Evolutionary conservation across 805 yeast species (phyloP).

Genomic region (Yamadazyma takamatsuzukensis): DNA sequence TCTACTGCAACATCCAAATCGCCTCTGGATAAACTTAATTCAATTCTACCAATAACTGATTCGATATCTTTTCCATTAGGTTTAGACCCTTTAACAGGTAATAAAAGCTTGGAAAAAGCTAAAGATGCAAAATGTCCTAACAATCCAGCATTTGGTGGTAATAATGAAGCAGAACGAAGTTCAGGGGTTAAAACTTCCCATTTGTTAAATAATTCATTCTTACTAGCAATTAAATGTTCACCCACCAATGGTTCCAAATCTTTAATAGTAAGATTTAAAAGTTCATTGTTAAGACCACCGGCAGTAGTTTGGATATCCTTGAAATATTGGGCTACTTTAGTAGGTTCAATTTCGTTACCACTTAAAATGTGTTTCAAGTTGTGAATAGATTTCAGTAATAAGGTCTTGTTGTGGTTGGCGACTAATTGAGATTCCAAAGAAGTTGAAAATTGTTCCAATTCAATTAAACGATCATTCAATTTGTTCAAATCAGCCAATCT

Average conservation of each 20-base stretch:
- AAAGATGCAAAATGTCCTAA: constrained; percentile 85
- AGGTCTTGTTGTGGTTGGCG: constrained; percentile 30
- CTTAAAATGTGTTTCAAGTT: constrained; percentile 29
- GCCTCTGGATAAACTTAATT: constrained; percentile 67
- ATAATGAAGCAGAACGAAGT: constrained; percentile 79
- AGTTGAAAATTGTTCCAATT: constrained; percentile 53
- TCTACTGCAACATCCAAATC: constrained; percentile 86
- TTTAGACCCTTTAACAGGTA: constrained; percentile 69
- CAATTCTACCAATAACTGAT: constrained; percentile 82
- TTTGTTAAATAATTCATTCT: constrained; percentile 72
- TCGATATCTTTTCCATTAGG: constrained; percentile 84
- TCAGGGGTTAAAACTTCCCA: constrained; percentile 82
- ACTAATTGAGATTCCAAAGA: constrained; percentile 36
- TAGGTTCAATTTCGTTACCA: constrained; percentile 20
- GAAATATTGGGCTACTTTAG: constrained; percentile 34
- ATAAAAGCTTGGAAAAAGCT: constrained; percentile 69
- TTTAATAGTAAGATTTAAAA: constrained; percentile 27
- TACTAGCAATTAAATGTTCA: constrained; percentile 60
- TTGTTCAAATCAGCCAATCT: constrained; percentile 67
- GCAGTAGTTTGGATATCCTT: constrained; percentile 22
- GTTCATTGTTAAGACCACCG: constrained; percentile 26
- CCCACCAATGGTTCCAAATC: constrained; percentile 34
- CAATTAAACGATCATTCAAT: constrained; percentile 50
- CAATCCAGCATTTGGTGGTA: constrained; percentile 95
- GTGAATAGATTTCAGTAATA: constrained; percentile 27